Conservation (phyloP, 2,329 filamentous ascomycete genomes). For the Aphanocladium album region DNA sequence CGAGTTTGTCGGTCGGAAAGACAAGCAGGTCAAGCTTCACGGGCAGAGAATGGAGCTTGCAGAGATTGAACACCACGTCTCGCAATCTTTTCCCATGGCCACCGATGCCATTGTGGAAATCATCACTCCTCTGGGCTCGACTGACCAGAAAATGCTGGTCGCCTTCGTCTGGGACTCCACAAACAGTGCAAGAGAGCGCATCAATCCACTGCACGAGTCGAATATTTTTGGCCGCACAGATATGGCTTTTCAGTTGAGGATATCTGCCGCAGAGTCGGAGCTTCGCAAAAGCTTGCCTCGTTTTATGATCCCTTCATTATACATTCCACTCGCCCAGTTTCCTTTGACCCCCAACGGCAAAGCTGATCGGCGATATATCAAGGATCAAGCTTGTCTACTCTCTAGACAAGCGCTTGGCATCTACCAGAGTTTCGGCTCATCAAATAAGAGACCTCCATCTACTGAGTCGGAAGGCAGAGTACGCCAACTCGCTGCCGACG, state of each 20-base stretch:
- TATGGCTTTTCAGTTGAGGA: neutral
- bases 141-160: conserved; percentile 31
- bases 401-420: neutral
- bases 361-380: neutral
- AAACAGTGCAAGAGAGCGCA: neutral
- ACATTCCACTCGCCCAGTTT: neutral
- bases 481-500: neutral
- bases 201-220: neutral
- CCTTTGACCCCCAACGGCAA: neutral
- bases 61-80: conserved; percentile 23
- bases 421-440: neutral
- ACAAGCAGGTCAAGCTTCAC: conserved; percentile 15
- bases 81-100: conserved; percentile 1
- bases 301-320: conserved; percentile 1
- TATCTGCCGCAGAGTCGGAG: neutral
- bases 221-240: neutral
- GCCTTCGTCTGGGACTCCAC: conserved; percentile 11
- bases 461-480: conserved; percentile 1
- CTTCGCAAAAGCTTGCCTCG: neutral
- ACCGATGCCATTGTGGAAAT: conserved; percentile 35
- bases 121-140: neutral
- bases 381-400: neutral
- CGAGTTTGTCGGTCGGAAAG: conserved; percentile 15
- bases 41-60: conserved; percentile 21
- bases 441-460: neutral